Evolutionary conservation across 768 basidiomycete genomes (phyloP), one percentile per base, ranked within the genome.

Genomic region (Phylloporus arenicola): DNA sequence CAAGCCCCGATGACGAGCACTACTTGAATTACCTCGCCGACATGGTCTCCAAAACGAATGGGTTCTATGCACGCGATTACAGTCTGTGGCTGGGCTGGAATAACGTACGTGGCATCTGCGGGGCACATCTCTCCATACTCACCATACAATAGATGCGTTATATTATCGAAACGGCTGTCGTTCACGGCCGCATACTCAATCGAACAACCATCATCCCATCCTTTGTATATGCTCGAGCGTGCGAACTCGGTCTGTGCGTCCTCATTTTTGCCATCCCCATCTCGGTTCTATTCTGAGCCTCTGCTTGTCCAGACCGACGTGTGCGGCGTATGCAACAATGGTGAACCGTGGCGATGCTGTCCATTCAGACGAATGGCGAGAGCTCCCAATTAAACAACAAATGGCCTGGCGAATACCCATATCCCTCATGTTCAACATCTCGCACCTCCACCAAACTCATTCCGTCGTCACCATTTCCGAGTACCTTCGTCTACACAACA

Each of bases 31-130:
- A 65, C 30, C 57, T 76, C 22, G 35, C 56, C 29, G 57, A 61
- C 17, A 61, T 76, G 48, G 71, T 76, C 0, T 52, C 62, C 12
- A 62, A 57, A 37, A 77, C 76, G 5, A 63, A 73, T 2, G 75
- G 75, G 3, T 78, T 69, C 51, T 76, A 72, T 50, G 69, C 68
- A 3, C 70, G 77, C 38, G 75, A 77, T 37, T 77, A 68, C 52
- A 75, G 72, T 53, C 61, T 76, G 7, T 75, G 74, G 54, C 60
- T 78, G n/a, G 77, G 75, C 13, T 78, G 73, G 73, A 77, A 77
- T 47, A 78, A 77, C 51, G 75, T 77, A 38, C 22, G 52, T 50
- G 7, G 17, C 17, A 11, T 44, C 1, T 33, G 5, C 13, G 2
- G 1, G 1, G 10, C 19, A 22, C 14, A 14, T 29, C 13, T 25